Base-by-base conservation (phyloP, 371 early-diverging fungal genomes). In the Apophysomyces sp. region DNA sequence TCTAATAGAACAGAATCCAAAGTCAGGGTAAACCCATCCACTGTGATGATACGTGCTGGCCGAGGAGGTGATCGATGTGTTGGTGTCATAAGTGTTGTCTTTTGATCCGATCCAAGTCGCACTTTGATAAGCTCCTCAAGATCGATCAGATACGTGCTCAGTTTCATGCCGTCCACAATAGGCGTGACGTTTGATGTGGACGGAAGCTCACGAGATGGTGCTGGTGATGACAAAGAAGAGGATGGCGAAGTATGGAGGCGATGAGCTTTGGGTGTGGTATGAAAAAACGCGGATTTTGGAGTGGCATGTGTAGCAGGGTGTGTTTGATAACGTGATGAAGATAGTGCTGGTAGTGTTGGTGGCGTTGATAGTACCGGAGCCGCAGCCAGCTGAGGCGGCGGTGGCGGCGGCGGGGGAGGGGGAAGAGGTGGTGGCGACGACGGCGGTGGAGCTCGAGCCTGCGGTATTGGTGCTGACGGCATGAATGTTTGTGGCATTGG, bases 11-110 rank as follows among this genome's bases (percentile, higher is more conserved):
- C 39, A 58, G 72, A 67, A 21, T 65, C 55, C 40, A 69, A 39
- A 7, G 69, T 30, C 44, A 72, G 37, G 16, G 72, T 67, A 18
- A 69, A 69, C 0, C 44, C 60, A 54, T 71, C 76, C 30, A 65
- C 41, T 41, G 71, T 72, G 2, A 69, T 32, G 7, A 76, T 36
- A 4, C 71, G 66, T 11, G 58, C 44, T 11, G 72, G 65, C 4
- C 58, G 59, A 11, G 66, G 64, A 1, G 63, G 57, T 3, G 59
- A 29, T 24, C 73, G 55, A 2, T 39, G 26, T 31, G 41, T 1
- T 34, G 37, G 21, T 31, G 54, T 30, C 15, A 44, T 7, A 21
- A 26, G 16, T 6, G 21, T 24, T 27, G 58, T 9, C 26, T 65
- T 40, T 5, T 31, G 29, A 39, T 60, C 58, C 24, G 59, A 39